Evolutionary conservation across 352 stramenopile species (phyloP), one percentile per base, ranked within the genome.

Genomic region (Saprolegnia diclina): DNA sequence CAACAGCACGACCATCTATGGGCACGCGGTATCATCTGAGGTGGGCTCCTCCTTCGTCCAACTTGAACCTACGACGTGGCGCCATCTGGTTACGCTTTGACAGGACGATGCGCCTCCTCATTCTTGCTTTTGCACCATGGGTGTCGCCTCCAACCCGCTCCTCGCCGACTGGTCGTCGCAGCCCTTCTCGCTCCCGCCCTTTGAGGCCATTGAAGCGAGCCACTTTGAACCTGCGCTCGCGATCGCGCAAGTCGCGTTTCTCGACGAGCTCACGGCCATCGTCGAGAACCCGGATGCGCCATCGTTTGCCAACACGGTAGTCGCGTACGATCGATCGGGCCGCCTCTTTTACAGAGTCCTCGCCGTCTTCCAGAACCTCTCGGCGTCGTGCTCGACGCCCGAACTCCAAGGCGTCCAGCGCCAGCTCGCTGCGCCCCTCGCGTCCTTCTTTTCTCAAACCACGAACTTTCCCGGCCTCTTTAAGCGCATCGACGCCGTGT

Each of bases 331-430:
- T 73, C 73, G 78, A 11, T 71, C 74, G 11, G 82, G 82, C 21
- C 22, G 24, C 9, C 59, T 78, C 13, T 69, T 80, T 0, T 59
- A 63, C n/a, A 77, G 74, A 16, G 72, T 89, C 13, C 53, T 40
- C 5, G 57, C 62, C 13, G 78, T 88, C 0, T 90, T 79, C 73
- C 52, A 64, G 0, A 89, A 87, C 54, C 75, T 87, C 46, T 79
- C 76, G 21, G 75, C 64, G 0, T 80, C 69, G 42, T 48, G 77
- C 19, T 87, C 82, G 63, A 80, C 77, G 29, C 71, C 76, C 0
- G 78, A 88, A 50, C 76, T 90, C 61, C 77, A 87, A 72, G 46
- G n/a, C 11, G 76, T 91, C 19, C 77, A 91, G 48, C 79, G 68
- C 1, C 70, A 78, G 46, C 78, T 89, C 71, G 72, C 74, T 6